A percentile compares a stretch with the other conserved stretches of the same genome.
Evolutionary conservation across 345 rosid genomes (phyloP).

Genomic region (Eucalyptus shirleyi): DNA sequence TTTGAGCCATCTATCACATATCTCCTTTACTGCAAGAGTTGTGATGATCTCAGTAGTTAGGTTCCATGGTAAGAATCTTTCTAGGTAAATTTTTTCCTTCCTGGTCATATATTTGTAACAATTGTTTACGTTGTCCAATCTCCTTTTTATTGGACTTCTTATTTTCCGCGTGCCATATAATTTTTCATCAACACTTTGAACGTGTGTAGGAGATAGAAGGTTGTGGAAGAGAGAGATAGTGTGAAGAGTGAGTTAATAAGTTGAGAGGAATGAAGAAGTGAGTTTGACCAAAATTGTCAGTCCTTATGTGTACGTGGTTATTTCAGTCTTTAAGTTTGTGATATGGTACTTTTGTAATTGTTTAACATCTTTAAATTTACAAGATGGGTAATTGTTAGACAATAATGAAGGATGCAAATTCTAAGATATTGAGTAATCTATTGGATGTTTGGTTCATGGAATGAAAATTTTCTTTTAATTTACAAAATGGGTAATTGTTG

Average conservation of each 20-base stretch:
- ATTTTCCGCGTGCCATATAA: not conserved
- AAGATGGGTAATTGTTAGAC: not conserved
- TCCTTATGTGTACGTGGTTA: not conserved
- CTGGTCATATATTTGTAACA: not conserved
- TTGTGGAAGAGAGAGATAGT: not conserved
- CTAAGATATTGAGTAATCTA: not conserved
- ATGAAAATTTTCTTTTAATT: not conserved
- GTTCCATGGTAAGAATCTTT: not conserved
- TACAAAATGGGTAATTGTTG: not conserved
- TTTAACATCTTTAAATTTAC: not conserved
- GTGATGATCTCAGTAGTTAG: not conserved
- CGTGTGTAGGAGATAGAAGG: not conserved
- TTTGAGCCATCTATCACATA: not conserved
- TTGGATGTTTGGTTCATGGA: not conserved
- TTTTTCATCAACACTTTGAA: not conserved
- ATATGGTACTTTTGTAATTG: not conserved
- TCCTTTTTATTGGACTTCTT: not conserved
- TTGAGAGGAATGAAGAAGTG: not conserved
- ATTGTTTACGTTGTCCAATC: not conserved
- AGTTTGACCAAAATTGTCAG: not conserved
- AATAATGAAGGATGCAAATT: not conserved
- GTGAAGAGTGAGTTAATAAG: not conserved
- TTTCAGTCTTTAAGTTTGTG: not conserved
- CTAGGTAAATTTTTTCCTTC: not conserved
- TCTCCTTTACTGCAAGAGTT: not conserved